Conservation (phyloP, 208 protist genomes). For the Trypanosomatidae sp. region DNA sequence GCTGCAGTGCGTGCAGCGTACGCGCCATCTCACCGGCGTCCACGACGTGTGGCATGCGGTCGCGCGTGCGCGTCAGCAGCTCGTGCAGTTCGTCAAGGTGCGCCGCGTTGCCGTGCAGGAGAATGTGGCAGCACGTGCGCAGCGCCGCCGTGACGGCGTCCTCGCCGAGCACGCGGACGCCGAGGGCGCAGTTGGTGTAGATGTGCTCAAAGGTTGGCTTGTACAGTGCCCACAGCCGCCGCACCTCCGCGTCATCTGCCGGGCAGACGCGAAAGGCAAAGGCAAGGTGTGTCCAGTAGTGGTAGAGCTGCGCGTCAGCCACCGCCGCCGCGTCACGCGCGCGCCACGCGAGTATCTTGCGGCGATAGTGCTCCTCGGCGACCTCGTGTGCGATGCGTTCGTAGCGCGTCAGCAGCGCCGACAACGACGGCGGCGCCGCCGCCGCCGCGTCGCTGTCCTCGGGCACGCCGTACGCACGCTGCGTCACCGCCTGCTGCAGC, state of each 20-base stretch:
- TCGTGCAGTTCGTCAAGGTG: constrained; percentile 45
- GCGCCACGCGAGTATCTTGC: constrained; percentile 69
- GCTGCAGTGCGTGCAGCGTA: constrained; percentile 59
- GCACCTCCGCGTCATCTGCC: constrained; percentile 43
- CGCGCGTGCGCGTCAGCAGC: constrained; percentile 66
- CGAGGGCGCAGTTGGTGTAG: constrained; percentile 73
- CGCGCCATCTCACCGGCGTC: constrained; percentile 62
- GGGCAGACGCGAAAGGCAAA: constrained; percentile 79
- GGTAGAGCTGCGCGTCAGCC: constrained; percentile 72
- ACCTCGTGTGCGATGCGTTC: constrained; percentile 44
- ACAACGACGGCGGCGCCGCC: constrained; percentile 30
- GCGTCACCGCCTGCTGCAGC: too few species aligned
- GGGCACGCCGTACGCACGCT: too few species aligned
- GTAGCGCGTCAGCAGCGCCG: constrained; percentile 49
- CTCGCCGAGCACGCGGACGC: constrained; percentile 43
- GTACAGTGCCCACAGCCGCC: constrained; percentile 74
- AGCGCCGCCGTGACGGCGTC: constrained; percentile 71
- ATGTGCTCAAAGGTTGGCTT: constrained; percentile 72
- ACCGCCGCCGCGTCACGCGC: constrained; percentile 45
- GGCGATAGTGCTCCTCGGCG: constrained; percentile 49
- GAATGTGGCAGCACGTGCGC: constrained; percentile 74
- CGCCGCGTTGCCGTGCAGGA: constrained; percentile 33
- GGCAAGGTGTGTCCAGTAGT: constrained; percentile 84
- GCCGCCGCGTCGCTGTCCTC: constrained; percentile 41
- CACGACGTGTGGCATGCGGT: constrained; percentile 71